Evolutionary conservation across 108 stramenopile species (phyloP).

Genomic region (Mediolabrus comicus): DNA sequence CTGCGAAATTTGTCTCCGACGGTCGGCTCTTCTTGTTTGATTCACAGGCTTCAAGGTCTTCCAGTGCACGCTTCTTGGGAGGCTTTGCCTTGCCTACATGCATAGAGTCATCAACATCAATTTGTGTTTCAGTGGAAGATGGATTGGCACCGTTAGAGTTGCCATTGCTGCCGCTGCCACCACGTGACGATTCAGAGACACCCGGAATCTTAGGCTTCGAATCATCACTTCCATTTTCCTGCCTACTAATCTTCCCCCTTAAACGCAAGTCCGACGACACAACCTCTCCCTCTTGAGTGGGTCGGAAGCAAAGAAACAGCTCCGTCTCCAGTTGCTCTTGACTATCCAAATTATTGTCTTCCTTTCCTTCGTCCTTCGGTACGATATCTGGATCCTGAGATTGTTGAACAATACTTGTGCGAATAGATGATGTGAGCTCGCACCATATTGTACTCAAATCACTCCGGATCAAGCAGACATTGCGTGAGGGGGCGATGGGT

Average conservation of each 20-base stretch:
- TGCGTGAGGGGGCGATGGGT: slow-evolving; percentile 70
- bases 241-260: not conserved
- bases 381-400: slow-evolving; percentile 36
- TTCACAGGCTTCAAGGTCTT: not conserved
- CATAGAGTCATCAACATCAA: too few relatives aligned
- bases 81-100: slow-evolving; percentile 19
- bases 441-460: slow-evolving; percentile 87
- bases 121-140: slow-evolving; percentile 9
- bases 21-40: not conserved
- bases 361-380: slow-evolving; percentile 10
- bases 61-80: slow-evolving; percentile 19
- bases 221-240: not conserved
- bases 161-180: not conserved
- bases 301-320: slow-evolving; percentile 76
- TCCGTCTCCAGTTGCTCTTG: slow-evolving; percentile 50
- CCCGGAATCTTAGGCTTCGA: not conserved
- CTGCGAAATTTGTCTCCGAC: not conserved
- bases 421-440: slow-evolving; percentile 81
- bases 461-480: slow-evolving; percentile 70
- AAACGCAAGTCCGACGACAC: slow-evolving; percentile 51
- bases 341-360: not conserved
- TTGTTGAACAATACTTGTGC: slow-evolving; percentile 50
- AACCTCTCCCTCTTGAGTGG: slow-evolving; percentile 70
- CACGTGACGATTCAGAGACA: not conserved
- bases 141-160: not conserved